phyloP scores from a whole-genome alignment of 192 early-diverging fungal genomes.

The Linderina pennispora region DNA sequence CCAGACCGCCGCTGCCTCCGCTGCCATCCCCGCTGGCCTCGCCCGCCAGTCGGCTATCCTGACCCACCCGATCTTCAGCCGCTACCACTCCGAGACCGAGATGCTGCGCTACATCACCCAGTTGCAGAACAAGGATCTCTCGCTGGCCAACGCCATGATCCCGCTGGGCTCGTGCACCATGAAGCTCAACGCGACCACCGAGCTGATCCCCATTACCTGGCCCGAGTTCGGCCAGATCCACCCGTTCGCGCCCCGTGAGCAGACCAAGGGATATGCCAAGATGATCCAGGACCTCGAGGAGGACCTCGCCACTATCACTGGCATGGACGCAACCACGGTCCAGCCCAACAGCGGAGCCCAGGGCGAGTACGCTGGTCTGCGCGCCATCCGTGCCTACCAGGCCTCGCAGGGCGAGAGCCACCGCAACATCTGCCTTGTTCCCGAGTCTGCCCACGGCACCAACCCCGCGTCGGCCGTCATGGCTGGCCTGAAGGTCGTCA shows the following conservation, averaged over 20 bases:
- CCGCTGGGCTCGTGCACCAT: slow-evolving; percentile 98
- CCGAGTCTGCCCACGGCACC: slow-evolving; percentile 98
- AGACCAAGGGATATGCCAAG: slow-evolving; percentile 88
- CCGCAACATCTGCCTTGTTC: slow-evolving; percentile 93
- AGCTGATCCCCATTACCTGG: slow-evolving; percentile 99
- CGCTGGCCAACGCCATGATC: slow-evolving; percentile 98
- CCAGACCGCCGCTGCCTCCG: slow-evolving; percentile 43
- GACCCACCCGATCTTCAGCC: slow-evolving; percentile 91
- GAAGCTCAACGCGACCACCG: slow-evolving; percentile 98
- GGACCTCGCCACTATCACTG: slow-evolving; percentile 87
- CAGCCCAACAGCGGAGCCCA: slow-evolving; percentile 99
- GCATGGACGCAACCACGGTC: slow-evolving; percentile 86
- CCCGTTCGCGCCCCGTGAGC: slow-evolving; percentile 92
- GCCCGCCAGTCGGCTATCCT: slow-evolving; percentile 71
- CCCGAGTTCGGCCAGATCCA: slow-evolving; percentile 94
- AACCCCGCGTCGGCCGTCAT: slow-evolving; percentile 98
- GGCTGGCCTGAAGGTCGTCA: slow-evolving; percentile 92
- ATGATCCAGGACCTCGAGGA: slow-evolving; percentile 85
- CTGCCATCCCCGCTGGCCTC: slow-evolving; percentile 56
- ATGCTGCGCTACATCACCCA: slow-evolving; percentile 96
- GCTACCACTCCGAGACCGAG: slow-evolving; percentile 96
- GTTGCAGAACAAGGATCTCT: slow-evolving; percentile 96
- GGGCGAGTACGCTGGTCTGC: slow-evolving; percentile 97
- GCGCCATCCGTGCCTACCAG: slow-evolving; percentile 92
- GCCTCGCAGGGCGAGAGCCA: slow-evolving; percentile 71